Conservation (phyloP, 176 grass and related monocot species). For the Zea mays region DNA sequence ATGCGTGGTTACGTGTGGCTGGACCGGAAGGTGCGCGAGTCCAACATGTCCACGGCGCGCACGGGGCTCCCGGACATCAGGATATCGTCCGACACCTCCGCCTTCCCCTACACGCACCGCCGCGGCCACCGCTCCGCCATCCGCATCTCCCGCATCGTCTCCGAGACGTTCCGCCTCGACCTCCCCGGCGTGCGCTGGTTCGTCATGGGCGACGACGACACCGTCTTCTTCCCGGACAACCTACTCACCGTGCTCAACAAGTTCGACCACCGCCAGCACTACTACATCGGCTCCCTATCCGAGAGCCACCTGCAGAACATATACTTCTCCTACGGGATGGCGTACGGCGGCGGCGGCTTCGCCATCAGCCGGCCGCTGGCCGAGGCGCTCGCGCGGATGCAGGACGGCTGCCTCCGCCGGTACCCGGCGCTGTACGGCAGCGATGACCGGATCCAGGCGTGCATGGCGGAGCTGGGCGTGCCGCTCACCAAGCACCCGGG, state of each 20-base stretch:
- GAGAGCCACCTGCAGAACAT: no score
- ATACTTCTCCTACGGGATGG: no score
- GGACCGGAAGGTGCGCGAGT: conserved; percentile 73
- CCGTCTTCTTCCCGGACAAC: conserved; percentile 88
- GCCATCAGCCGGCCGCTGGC: no score
- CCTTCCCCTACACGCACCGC: no score
- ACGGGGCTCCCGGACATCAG: neutral
- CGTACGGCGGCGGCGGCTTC: no score
- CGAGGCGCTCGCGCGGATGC: conserved; percentile 60
- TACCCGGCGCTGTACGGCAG: conserved; percentile 92
- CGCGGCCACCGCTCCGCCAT: no score
- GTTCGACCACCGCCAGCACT: no score
- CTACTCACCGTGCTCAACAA: conserved; percentile 58
- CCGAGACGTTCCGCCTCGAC: conserved; percentile 26
- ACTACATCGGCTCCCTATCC: no score
- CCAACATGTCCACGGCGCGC: conserved; percentile 45
- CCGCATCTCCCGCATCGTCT: no score
- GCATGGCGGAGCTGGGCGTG: conserved; percentile 90
- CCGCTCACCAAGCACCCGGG: no score
- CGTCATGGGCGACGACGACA: conserved; percentile 99
- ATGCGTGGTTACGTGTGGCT: conserved; percentile 97
- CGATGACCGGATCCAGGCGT: conserved; percentile 95
- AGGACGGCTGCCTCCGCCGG: conserved; percentile 80
- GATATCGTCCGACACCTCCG: no score
- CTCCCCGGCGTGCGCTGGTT: conserved; percentile 81